These are phyloP conservation scores for Picocystis sp. DNA, from an alignment of 163 green algal genomes.

Conservation along the genomic window DNA sequence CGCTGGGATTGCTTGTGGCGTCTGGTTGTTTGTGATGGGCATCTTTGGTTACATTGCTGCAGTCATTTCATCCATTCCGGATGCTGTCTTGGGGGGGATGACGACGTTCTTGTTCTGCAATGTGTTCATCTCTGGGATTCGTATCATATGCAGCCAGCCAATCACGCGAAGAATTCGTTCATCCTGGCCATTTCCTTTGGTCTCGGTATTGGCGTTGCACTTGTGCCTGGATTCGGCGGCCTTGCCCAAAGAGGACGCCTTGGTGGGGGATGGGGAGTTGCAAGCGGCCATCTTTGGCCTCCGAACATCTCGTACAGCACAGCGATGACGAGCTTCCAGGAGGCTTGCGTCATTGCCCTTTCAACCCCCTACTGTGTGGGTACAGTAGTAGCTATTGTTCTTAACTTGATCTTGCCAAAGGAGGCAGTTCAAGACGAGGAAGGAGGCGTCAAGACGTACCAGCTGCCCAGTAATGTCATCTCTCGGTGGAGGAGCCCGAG, in stretches of 20 bases:
- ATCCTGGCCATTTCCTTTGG: conserved; percentile 48
- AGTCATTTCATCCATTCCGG: conserved; percentile 19
- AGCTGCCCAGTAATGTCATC: too few species aligned
- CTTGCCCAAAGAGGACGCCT: too few species aligned
- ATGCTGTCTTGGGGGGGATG: conserved; percentile 23
- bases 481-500: too few species aligned
- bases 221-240: conserved; percentile 25
- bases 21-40: conserved; percentile 60
- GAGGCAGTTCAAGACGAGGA: conserved; percentile 5
- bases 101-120: conserved; percentile 56
- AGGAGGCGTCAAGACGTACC: too few species aligned
- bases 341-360: conserved; percentile 37
- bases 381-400: conserved; percentile 21
- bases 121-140: conserved; percentile 42
- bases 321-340: conserved; percentile 17
- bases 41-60: conserved; percentile 17
- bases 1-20: conserved; percentile 36
- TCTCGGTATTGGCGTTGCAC: conserved; percentile 45
- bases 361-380: conserved; percentile 26
- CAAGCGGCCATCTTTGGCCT: conserved; percentile 14
- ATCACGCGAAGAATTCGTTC: conserved; percentile 48
- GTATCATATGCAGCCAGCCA: conserved; percentile 16
- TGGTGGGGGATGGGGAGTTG: conserved; percentile 2
- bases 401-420: conserved; percentile 30
- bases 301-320: conserved; percentile 10